A percentile compares a stretch with the other conserved stretches of the same genome.
phyloP scores from a whole-genome alignment of 305 asterid species.

The Rubia occidens region DNA sequence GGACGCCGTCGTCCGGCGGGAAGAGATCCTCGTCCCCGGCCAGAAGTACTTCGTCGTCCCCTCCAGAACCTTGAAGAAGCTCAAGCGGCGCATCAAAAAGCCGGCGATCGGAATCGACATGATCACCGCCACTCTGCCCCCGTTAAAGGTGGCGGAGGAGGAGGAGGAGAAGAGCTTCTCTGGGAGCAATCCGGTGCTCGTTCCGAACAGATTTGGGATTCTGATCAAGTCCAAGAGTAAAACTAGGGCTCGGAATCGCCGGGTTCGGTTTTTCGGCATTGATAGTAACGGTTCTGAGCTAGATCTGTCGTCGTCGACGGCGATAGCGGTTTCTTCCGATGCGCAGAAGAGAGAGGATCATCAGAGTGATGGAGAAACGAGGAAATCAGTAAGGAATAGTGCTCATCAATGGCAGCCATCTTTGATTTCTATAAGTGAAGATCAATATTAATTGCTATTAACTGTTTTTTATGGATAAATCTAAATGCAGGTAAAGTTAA shows the following conservation, averaged over 20 bases:
- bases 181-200: not conserved
- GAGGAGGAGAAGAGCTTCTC: constrained; percentile 5
- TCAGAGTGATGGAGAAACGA: constrained; percentile 12
- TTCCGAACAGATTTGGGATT: constrained; percentile 22
- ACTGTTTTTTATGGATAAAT: too few relatives aligned
- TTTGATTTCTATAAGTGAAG: constrained; percentile 37
- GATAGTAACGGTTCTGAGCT: constrained; percentile 16
- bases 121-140: not conserved
- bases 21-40: constrained; percentile 58
- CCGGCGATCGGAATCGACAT: constrained; percentile 1
- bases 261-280: constrained; percentile 35
- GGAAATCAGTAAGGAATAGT: constrained; percentile 26
- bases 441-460: not conserved
- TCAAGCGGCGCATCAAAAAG: constrained; percentile 36
- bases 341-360: constrained; percentile 6
- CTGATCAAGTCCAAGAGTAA: constrained; percentile 35
- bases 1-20: constrained; percentile 49
- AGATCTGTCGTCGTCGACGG: constrained; percentile 1
- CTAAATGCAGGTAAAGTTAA: too few relatives aligned
- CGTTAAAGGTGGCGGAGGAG: not conserved
- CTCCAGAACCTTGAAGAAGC: constrained; percentile 44
- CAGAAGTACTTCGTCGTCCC: constrained; percentile 55
- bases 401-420: constrained; percentile 47
- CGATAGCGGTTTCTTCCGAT: constrained; percentile 9
- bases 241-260: constrained; percentile 28